phyloP scores from a whole-genome alignment of 306 rosid genomes.

The Medicago arabica region DNA sequence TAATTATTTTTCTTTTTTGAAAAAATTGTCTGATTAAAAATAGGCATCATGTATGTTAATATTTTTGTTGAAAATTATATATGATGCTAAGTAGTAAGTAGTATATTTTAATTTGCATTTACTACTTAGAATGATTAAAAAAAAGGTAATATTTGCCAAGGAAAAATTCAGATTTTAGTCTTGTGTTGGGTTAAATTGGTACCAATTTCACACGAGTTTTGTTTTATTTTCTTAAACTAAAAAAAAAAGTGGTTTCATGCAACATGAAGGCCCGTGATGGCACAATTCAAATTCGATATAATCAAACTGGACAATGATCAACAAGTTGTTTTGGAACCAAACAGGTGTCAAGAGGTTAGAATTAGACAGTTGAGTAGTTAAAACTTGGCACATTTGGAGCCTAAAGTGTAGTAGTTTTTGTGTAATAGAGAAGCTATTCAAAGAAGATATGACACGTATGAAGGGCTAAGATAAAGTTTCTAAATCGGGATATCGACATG shows the following conservation, averaged over 20 bases:
- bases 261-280: background rate
- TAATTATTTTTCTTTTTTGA: background rate
- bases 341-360: slow-evolving; percentile 40
- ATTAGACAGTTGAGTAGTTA: background rate
- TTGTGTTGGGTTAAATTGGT: background rate
- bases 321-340: background rate
- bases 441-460: background rate
- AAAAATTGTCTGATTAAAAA: background rate
- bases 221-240: background rate
- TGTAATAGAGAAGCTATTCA: background rate
- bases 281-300: background rate
- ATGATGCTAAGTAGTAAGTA: too few relatives aligned
- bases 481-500: background rate
- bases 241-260: too few relatives aligned
- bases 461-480: background rate
- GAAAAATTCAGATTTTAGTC: background rate
- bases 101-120: too few relatives aligned
- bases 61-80: background rate
- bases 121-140: too few relatives aligned
- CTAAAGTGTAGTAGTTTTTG: slow-evolving; percentile 15
- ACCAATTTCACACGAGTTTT: background rate
- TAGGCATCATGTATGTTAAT: background rate
- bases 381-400: slow-evolving; percentile 34
- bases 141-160: too few relatives aligned
- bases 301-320: background rate